Evolutionary conservation across 2,329 filamentous ascomycete species (phyloP).

Genomic region (Neocatenulostroma microsporum): DNA sequence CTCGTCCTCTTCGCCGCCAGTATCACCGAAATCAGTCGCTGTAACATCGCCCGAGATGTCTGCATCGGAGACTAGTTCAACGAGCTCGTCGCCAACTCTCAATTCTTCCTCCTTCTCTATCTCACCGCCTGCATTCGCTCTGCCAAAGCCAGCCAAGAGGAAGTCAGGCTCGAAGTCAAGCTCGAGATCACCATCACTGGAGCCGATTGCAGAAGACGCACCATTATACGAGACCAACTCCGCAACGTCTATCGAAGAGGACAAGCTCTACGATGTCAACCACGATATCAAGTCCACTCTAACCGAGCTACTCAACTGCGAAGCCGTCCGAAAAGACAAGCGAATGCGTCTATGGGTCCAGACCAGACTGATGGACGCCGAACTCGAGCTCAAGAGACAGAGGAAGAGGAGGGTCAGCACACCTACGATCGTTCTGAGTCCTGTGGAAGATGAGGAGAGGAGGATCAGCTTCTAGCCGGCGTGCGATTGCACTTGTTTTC

Average conservation of each 20-base stretch:
- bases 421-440: conserved; percentile 13
- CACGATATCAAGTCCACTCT: conserved; percentile 48
- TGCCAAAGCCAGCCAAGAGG: conserved; percentile 6
- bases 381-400: conserved; percentile 42
- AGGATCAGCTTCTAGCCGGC: conserved; percentile 1
- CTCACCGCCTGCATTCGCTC: conserved; percentile 27
- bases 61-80: conserved; percentile 18
- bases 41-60: conserved; percentile 16
- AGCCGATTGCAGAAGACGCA: conserved; percentile 19
- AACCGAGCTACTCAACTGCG: conserved; percentile 48
- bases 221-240: conserved; percentile 5
- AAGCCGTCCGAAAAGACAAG: conserved; percentile 40
- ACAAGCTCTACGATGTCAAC: conserved; percentile 43
- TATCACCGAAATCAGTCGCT: conserved; percentile 23
- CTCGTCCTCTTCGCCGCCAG: conserved; percentile 23
- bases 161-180: conserved; percentile 8
- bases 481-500: neutral
- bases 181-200: conserved; percentile 13
- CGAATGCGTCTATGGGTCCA: conserved; percentile 46
- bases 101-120: conserved; percentile 7
- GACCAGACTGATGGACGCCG: conserved; percentile 46
- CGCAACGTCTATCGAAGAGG: conserved; percentile 16
- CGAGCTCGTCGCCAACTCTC: conserved; percentile 17
- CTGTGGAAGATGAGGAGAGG: conserved; percentile 5
- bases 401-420: conserved; percentile 15